These are phyloP conservation scores for Yueomyces sp. DNA, from an alignment of 1,139 yeast species.

Conservation along the genomic window DNA sequence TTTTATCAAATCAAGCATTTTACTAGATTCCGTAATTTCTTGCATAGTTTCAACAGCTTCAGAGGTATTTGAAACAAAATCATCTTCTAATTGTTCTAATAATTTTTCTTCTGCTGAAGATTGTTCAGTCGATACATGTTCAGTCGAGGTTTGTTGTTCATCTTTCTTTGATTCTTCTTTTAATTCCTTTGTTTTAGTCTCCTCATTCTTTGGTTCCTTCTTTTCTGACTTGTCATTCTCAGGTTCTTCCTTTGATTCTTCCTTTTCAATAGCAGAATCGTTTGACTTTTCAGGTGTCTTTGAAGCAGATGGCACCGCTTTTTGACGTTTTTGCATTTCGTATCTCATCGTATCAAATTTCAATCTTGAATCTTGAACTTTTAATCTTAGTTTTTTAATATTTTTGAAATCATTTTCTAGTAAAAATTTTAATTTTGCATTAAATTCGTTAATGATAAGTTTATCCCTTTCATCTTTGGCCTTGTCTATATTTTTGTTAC, in stretches of 20 bases:
- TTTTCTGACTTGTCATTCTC: slow-evolving; percentile 1
- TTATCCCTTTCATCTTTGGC: slow-evolving; percentile 43
- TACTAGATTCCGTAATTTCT: slow-evolving; percentile 53
- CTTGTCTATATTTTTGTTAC: slow-evolving; percentile 39
- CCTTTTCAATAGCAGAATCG: background rate
- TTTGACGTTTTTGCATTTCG: slow-evolving; percentile 26
- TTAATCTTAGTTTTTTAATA: slow-evolving; percentile 48
- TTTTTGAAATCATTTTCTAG: slow-evolving; percentile 48
- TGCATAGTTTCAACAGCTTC: slow-evolving; percentile 70
- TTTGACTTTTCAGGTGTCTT: background rate
- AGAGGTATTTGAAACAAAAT: slow-evolving; percentile 63
- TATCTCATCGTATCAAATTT: slow-evolving; percentile 59
- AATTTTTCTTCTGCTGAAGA: slow-evolving; percentile 16
- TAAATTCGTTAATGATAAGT: slow-evolving; percentile 43
- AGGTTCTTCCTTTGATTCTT: background rate
- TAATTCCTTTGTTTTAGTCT: background rate
- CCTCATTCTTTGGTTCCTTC: background rate
- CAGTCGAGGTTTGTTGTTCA: background rate
- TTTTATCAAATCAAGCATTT: slow-evolving; percentile 48
- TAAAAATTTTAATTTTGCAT: slow-evolving; percentile 37
- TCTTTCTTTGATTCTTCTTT: background rate
- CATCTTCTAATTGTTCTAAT: slow-evolving; percentile 61
- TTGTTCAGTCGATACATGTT: slow-evolving; percentile 9
- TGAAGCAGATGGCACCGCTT: background rate
- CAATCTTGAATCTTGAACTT: slow-evolving; percentile 56